Base-by-base conservation (phyloP, 352 stramenopile genomes). In the Pythium myriotylum region DNA sequence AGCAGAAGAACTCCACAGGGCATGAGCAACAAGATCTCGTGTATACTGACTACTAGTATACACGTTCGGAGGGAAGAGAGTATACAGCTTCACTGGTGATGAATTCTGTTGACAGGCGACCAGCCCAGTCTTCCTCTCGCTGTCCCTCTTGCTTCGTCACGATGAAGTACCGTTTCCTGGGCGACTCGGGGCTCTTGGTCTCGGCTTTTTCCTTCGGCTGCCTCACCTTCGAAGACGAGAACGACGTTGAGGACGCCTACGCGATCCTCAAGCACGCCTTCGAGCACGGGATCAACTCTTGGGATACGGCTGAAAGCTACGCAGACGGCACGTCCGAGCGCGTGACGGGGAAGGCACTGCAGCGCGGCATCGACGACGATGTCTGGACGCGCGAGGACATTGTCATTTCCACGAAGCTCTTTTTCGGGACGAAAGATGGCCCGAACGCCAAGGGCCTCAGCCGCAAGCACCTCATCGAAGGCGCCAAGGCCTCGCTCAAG, bases 331-430 rank as follows among this genome's bases (percentile, higher is more conserved):
- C 60, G n/a, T 58, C 76, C 1, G 76, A 85, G 41, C 47, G 43
- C 10, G 68, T 72, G 46, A 71, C 72, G 26, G 77, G 77, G 8
- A 29, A 65, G 12, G 59, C 63, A 0, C 29, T 86, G 6, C 39
- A 67, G 8, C 64, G 61, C 24, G 72, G 71, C n/a, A 57, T 83
- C n/a, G 39, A 63, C 1, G 24, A 65, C 0, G 53, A 53, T 4
- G 41, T 76, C 1, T 77, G 59, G 59, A 54, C 59, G 0, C 68
- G 77, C 23, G 76, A 86, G n/a, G 72, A 87, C 14, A 51, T 91
- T 4, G 72, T 91, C 2, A 65, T 91, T 43, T 70, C 57, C 10
- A 88, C 81, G 41, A 92, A 92, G 69, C 71, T 91, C 47, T 81
- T 79, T n/a, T 48, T 68, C 2, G 78, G 76, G 0, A 59, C 62